phyloP scores from a whole-genome alignment of 306 rosid species.

The Begonia loranthoides region DNA sequence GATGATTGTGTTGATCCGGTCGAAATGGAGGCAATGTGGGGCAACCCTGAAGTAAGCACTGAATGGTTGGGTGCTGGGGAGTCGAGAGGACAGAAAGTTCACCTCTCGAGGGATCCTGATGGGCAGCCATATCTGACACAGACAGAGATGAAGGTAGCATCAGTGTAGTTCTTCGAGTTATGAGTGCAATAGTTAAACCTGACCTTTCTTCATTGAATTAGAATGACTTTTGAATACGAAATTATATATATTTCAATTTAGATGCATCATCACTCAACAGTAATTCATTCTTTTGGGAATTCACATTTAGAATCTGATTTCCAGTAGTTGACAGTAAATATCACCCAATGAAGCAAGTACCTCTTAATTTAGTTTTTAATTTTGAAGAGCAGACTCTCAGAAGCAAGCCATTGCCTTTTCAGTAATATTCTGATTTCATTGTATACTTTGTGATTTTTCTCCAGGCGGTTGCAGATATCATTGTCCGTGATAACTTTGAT shows the following conservation, averaged over 20 bases:
- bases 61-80: constrained; percentile 93
- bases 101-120: constrained; percentile 86
- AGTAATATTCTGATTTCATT: constrained; percentile 1
- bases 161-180: not conserved
- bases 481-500: constrained; percentile 36
- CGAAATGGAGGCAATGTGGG: constrained; percentile 85
- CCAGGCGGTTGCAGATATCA: constrained; percentile 74
- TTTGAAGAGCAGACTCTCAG: constrained; percentile 2
- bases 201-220: no score
- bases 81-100: constrained; percentile 46
- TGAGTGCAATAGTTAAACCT: no score
- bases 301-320: no score
- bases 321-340: no score
- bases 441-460: constrained; percentile 19
- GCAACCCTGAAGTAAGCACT: constrained; percentile 34
- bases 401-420: constrained; percentile 1
- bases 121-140: constrained; percentile 82
- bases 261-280: no score
- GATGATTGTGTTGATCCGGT: constrained; percentile 50
- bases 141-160: constrained; percentile 73
- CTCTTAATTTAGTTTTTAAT: constrained; percentile 2
- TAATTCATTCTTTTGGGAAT: no score
- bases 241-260: not conserved
- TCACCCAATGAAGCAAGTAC: not conserved
- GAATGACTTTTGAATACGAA: not conserved